A percentile compares a stretch with the other conserved stretches of the same genome.
Evolutionary conservation across 2,329 filamentous ascomycete genomes (phyloP).

Genomic region (Knufia petricola): DNA sequence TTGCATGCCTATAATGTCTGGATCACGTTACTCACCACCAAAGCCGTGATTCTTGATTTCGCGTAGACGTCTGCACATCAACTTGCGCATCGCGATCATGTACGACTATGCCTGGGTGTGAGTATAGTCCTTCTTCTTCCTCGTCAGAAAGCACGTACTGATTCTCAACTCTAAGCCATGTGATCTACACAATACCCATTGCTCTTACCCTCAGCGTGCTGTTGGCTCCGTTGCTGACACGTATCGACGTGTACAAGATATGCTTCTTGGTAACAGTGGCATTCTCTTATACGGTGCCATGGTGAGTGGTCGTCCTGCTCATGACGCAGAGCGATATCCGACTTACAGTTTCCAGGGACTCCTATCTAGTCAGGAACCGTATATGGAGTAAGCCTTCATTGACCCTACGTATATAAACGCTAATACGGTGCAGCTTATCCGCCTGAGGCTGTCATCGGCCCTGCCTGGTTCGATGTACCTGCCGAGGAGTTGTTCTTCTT

Average conservation of each 20-base stretch:
- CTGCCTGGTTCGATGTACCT: slow-evolving; percentile 55
- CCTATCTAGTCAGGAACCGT: slow-evolving; percentile 57
- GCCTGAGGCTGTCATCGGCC: slow-evolving; percentile 52
- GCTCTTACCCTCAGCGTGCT: slow-evolving; percentile 50
- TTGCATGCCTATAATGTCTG: slow-evolving; percentile 1
- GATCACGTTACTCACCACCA: slow-evolving; percentile 1
- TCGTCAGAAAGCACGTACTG: slow-evolving; percentile 1
- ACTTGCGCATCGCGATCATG: slow-evolving; percentile 11
- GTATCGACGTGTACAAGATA: slow-evolving; percentile 54
- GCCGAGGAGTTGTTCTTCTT: slow-evolving; percentile 70
- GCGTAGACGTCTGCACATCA: background rate
- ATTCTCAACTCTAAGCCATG: slow-evolving; percentile 39
- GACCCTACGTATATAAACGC: background rate
- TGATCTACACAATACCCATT: slow-evolving; percentile 58
- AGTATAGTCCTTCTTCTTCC: slow-evolving; percentile 26
- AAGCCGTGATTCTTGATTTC: background rate
- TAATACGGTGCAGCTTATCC: slow-evolving; percentile 47
- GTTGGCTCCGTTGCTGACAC: slow-evolving; percentile 52
- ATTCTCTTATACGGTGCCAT: slow-evolving; percentile 59
- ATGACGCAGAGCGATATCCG: too few relatives aligned
- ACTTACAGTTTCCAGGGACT: slow-evolving; percentile 37
- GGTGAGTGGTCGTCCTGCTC: slow-evolving; percentile 30
- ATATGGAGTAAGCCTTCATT: slow-evolving; percentile 47
- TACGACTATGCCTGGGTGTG: slow-evolving; percentile 54
- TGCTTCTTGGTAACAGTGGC: slow-evolving; percentile 53